Base-by-base conservation (phyloP, 208 protist genomes). In the Angomonas deanei region DNA sequence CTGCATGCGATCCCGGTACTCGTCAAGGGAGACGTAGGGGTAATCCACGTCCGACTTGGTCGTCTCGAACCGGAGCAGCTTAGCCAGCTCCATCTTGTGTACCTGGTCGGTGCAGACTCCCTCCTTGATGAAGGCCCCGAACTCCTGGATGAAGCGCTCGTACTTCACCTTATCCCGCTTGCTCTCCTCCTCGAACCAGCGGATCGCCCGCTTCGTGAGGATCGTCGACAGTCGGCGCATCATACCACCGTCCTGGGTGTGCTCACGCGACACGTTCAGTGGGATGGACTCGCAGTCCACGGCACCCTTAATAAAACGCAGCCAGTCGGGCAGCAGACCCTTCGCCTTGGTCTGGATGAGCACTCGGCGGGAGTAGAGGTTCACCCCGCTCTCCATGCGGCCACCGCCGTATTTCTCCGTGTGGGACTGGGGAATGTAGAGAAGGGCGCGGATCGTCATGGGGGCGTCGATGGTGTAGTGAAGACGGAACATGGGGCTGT, bases 281-380 rank as follows among this genome's bases (percentile, higher is more conserved):
- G 97, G 97, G 46, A 99, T 92, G 47, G 98, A 98, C 71, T 98
- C 97, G 49, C 81, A 92, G 70, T 99, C 98, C n/a, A 99, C 95
- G n/a, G 97, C 96, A 63, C 97, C 97, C 68, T 96, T 97, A 62
- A 96, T 77, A 70, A 96, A 97, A 64, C 97, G 93, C 55, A 99
- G 80, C 97, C 97, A 99, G 13, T 98, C 94, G n/a, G 98, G 98
- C 3, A 99, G 80, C 6, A 99, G 19, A 2, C 84, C 81, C 66
- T 97, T 93, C 11, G 80, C 82, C 61, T 98, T 98, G 49, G 91
- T 83, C 74, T 98, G 84, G 69, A 99, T 99, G 17, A 99, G 85
- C 46, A 99, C 94, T 27, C 94, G 91, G 27, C 92, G 85, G 32
- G 77, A 94, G 80, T 98, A 99, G 10, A 99, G 88, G 67, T 83